Conservation (phyloP, 345 rosid genomes). For the Populus deltoides region DNA sequence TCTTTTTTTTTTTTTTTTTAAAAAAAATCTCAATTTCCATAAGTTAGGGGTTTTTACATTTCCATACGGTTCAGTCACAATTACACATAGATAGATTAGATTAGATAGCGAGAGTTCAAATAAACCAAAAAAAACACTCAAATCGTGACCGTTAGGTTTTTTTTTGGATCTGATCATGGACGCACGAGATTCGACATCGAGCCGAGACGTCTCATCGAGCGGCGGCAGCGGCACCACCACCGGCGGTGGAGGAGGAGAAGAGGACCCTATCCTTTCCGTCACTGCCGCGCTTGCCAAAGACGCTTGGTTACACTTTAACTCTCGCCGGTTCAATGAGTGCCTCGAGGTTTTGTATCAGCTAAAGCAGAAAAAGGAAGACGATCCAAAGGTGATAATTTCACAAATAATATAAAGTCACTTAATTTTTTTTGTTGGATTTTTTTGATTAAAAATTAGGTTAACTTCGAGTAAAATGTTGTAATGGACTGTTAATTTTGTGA, state of each 20-base stretch:
- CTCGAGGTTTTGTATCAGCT: slow-evolving; percentile 64
- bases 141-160: background rate
- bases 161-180: slow-evolving; percentile 33
- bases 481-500: background rate
- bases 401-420: background rate
- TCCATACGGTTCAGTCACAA: background rate
- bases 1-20: background rate
- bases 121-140: background rate
- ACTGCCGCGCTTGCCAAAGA: slow-evolving; percentile 64
- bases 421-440: background rate
- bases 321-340: slow-evolving; percentile 69
- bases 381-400: slow-evolving; percentile 62
- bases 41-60: background rate
- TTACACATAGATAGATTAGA: background rate
- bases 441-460: background rate
- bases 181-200: slow-evolving; percentile 21
- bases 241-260: slow-evolving; percentile 14
- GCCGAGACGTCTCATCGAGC: slow-evolving; percentile 14
- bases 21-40: background rate
- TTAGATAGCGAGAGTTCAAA: background rate
- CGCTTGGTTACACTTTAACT: slow-evolving; percentile 68
- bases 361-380: slow-evolving; percentile 55
- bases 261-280: slow-evolving; percentile 22
- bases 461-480: background rate
- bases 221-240: background rate